Percentiles rank a stretch among this genome's conserved stretches.
Conservation (phyloP, 2,329 filamentous ascomycete genomes). For the Neospermospora avenae region DNA sequence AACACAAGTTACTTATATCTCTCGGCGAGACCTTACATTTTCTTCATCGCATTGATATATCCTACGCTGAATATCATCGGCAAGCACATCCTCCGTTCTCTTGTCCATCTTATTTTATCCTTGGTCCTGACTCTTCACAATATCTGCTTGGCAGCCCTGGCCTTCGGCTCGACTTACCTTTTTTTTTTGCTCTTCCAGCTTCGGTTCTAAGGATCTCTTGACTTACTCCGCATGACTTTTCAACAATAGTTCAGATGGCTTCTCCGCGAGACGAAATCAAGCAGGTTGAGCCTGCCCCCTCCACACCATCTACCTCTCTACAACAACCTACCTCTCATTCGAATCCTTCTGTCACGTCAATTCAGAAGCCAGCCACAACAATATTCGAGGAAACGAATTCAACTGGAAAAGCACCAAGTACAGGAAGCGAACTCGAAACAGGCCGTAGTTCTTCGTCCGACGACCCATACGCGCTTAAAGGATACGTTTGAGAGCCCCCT, state of each 20-base stretch:
- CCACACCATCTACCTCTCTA: neutral
- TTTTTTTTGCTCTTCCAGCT: neutral
- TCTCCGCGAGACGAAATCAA: neutral
- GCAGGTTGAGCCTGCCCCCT: constrained; percentile 1
- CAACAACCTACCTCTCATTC: neutral
- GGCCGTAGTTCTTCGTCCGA: neutral
- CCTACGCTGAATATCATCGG: neutral
- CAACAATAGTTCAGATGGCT: neutral
- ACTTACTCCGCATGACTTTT: neutral
- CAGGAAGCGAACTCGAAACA: neutral
- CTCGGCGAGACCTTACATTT: neutral
- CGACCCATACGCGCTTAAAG: neutral
- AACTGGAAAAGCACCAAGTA: neutral
- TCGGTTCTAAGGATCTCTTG: neutral
- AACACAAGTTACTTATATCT: constrained; percentile 4
- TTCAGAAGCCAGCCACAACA: neutral
- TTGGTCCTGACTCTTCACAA: neutral
- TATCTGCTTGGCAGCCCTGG: neutral
- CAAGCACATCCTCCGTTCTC: neutral
- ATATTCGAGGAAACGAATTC: neutral
- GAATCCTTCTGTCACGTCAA: neutral
- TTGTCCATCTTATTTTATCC: neutral
- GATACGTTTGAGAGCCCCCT: neutral
- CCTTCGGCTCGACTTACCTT: neutral
- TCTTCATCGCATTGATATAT: neutral